Base-by-base conservation (phyloP, 2,329 filamentous ascomycete species). In the Parafenestella ontariensis region DNA sequence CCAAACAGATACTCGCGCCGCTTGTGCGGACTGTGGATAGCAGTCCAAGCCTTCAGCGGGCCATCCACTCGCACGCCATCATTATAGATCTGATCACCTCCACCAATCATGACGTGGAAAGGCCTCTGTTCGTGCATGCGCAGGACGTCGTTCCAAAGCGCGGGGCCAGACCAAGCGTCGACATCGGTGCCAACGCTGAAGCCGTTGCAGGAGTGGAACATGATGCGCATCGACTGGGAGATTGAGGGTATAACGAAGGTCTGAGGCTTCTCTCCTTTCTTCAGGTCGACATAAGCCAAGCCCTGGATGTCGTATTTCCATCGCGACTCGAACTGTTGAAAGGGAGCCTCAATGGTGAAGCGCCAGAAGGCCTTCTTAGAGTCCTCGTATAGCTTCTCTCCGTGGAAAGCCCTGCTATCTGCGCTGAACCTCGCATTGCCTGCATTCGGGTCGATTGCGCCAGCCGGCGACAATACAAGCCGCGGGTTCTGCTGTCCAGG, bases 31-130 rank as follows among this genome's bases (percentile, higher is more conserved):
- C 86, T 88, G 23, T 64, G 62, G 61, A 88, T 88, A 42, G 80
- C 77, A 0, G 86, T 87, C 86, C 86, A 89, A 5, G 77, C 69
- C 65, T 86, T 86, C 58, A 98, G 78, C 1, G 94, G 94, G 0
- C 93, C 94, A 46, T 88, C 81, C 1, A 96, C 91, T 59, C 94
- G 85, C 61, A 98, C 91, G 21, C 90, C 91, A 51, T 88, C 86
- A 61, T 88, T 88, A 76, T 89, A 89, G 62, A 88, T 87, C 77
- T 97, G 94, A 71, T 98, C 94, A 54, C 94, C 94, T 52, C 94
- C 94, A 47, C 94, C 94, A 58, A 97, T 85, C 88, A 89, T 90
- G 61, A 87, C 83, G 67, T 87, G 85, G 72, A 88, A 87, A 7
- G 86, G 85, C 59, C 80, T 80, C 69, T 83, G 70, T 62, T 80